Conservation (phyloP, 1,284 basidiomycete genomes). For the Peniophora sp. region DNA sequence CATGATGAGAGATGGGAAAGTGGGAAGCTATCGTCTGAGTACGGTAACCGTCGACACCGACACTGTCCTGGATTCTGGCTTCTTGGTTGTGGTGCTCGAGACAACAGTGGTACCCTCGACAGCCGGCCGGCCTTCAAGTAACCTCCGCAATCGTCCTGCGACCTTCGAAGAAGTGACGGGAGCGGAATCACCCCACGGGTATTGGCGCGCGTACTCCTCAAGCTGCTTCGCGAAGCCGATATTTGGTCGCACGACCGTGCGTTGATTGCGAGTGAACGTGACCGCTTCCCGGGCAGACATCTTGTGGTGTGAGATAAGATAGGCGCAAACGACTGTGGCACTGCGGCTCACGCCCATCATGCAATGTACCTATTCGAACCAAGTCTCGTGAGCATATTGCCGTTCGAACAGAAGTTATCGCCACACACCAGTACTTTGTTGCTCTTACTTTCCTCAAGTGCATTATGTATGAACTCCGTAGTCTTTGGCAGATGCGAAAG, state of each 20-base stretch:
- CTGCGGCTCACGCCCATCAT: slow-evolving; percentile 46
- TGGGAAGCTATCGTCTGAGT: too few species aligned
- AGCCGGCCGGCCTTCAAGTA: too few species aligned
- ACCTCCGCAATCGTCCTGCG: too few species aligned
- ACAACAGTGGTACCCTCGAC: too few species aligned
- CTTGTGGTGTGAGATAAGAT: slow-evolving; percentile 33
- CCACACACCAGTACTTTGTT: slow-evolving; percentile 55
- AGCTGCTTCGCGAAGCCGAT: slow-evolving; percentile 28
- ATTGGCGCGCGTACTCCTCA: slow-evolving; percentile 18
- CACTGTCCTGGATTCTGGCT: too few species aligned
- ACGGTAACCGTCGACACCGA: too few species aligned
- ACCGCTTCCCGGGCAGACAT: slow-evolving; percentile 25
- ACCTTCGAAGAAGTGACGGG: too few species aligned
- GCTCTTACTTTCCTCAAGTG: slow-evolving; percentile 28
- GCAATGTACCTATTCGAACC: slow-evolving; percentile 39
- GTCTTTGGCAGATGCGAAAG: slow-evolving; percentile 25
- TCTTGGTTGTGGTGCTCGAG: too few species aligned
- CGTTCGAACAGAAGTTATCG: too few species aligned
- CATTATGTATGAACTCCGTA: slow-evolving; percentile 29
- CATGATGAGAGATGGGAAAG: too few species aligned
- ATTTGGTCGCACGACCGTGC: slow-evolving; percentile 28
- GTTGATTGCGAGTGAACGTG: slow-evolving; percentile 20
- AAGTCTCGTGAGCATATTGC: too few species aligned
- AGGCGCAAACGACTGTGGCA: slow-evolving; percentile 45
- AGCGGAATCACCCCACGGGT: too few species aligned